phyloP scores from a whole-genome alignment of 305 asterid species.

The Fraxinus xanthoxyloides region DNA sequence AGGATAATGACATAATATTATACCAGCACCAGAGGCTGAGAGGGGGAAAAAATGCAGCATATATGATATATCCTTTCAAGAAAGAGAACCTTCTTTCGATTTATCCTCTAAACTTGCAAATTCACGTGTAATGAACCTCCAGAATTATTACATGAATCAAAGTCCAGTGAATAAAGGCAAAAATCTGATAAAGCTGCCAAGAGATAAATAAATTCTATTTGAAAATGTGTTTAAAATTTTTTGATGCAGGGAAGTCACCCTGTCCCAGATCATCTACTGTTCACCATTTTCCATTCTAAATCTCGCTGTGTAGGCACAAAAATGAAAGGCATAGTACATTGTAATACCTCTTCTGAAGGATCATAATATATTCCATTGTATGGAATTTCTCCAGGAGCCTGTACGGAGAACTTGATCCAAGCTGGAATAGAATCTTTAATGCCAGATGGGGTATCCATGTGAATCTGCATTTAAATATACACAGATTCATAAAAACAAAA shows the following conservation, averaged over 20 bases:
- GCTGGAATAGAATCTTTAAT: slow-evolving; percentile 96
- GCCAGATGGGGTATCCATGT: slow-evolving; percentile 98
- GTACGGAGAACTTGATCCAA: slow-evolving; percentile 94
- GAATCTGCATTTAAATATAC: slow-evolving; percentile 59
- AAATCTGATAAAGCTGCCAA: slow-evolving; percentile 17
- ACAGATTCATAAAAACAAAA: slow-evolving; percentile 15
- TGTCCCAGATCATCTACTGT: slow-evolving; percentile 21
- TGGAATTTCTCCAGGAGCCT: slow-evolving; percentile 96
- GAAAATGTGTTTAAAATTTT: not conserved
- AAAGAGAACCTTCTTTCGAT: slow-evolving; percentile 2
- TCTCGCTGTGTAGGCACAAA: slow-evolving; percentile 3
- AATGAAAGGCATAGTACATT: not conserved
- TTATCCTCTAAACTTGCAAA: slow-evolving; percentile 7
- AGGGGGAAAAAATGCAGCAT: not conserved
- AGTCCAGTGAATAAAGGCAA: slow-evolving; percentile 16
- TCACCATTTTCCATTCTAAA: slow-evolving; percentile 5
- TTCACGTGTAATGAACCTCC: slow-evolving; percentile 9
- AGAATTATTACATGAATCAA: slow-evolving; percentile 1
- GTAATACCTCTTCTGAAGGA: slow-evolving; percentile 89
- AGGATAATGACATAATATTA: slow-evolving; percentile 11
- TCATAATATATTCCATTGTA: slow-evolving; percentile 93
- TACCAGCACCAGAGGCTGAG: slow-evolving; percentile 3
- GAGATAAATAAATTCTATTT: slow-evolving; percentile 4
- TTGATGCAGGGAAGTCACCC: not conserved
- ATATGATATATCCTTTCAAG: not conserved